Conservation (phyloP, 805 yeast species). For the Lachancea thermotolerans region DNA sequence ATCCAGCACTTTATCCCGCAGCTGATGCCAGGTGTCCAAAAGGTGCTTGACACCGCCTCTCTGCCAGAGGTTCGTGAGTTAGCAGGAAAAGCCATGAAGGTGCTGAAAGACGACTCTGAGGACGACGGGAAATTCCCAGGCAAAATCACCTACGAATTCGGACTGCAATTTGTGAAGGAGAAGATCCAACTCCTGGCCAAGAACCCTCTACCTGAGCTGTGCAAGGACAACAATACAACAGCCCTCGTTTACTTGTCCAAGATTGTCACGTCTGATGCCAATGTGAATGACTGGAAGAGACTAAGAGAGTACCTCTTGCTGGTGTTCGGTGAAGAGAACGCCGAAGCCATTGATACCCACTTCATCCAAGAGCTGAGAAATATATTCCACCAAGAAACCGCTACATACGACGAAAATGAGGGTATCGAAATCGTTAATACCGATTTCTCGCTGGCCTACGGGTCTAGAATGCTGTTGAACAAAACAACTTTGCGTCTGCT, state of each 20-base stretch:
- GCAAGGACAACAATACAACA: constrained; percentile 20
- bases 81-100: constrained; percentile 79
- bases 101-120: constrained; percentile 73
- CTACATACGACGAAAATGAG: constrained; percentile 56
- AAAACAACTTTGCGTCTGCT: constrained; percentile 81
- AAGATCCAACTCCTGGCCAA: constrained; percentile 15
- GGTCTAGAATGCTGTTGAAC: constrained; percentile 93
- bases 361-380: constrained; percentile 47
- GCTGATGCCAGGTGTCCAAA: constrained; percentile 85
- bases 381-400: constrained; percentile 41
- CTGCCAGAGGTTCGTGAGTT: constrained; percentile 94
- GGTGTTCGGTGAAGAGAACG: constrained; percentile 32
- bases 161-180: constrained; percentile 38
- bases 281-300: constrained; percentile 68
- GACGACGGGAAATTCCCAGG: constrained; percentile 73
- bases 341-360: constrained; percentile 32
- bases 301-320: constrained; percentile 47
- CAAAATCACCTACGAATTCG: constrained; percentile 52
- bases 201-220: constrained; percentile 6
- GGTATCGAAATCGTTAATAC: constrained; percentile 91
- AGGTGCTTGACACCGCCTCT: constrained; percentile 83
- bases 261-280: constrained; percentile 53
- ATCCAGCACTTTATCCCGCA: constrained; percentile 82
- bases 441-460: constrained; percentile 92
- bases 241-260: constrained; percentile 44